A percentile compares a stretch with the other conserved stretches of the same genome.
Evolutionary conservation across 306 rosid species (phyloP).

Genomic region (Malus sieversii): DNA sequence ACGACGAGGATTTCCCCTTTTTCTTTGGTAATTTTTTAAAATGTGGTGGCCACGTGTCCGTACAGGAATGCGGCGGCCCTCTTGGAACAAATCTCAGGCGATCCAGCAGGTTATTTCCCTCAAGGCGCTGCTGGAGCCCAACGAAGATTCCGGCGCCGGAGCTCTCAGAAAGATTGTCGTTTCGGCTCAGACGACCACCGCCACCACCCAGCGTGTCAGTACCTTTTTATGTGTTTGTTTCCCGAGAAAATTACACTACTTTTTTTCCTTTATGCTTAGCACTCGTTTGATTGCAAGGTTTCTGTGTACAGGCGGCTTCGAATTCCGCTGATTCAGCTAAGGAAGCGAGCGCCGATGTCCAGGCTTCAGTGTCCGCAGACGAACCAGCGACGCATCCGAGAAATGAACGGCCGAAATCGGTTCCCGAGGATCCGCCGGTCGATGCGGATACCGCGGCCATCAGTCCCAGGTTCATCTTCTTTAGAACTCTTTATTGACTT

Average conservation of each 20-base stretch:
- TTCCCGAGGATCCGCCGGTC: slow-evolving; percentile 34
- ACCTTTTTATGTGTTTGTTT: background rate
- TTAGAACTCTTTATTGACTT: background rate
- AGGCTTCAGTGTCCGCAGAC: slow-evolving; percentile 30
- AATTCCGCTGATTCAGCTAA: slow-evolving; percentile 36
- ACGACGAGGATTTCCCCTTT: background rate
- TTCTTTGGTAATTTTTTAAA: background rate
- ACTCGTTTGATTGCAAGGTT: background rate
- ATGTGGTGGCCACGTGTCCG: slow-evolving; percentile 57
- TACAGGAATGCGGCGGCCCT: slow-evolving; percentile 99
- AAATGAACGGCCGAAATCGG: slow-evolving; percentile 44
- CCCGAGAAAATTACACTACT: background rate
- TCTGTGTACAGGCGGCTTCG: slow-evolving; percentile 37
- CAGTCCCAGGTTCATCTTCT: slow-evolving; percentile 49
- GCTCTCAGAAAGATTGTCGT: slow-evolving; percentile 36
- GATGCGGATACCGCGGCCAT: slow-evolving; percentile 39
- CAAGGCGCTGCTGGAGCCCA: slow-evolving; percentile 84
- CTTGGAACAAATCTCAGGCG: slow-evolving; percentile 99
- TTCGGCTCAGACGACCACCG: slow-evolving; percentile 14
- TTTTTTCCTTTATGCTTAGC: background rate
- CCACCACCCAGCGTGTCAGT: slow-evolving; percentile 14
- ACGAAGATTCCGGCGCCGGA: slow-evolving; percentile 55
- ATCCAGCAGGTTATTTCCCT: slow-evolving; percentile 97
- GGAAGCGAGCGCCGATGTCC: slow-evolving; percentile 46
- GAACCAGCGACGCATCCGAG: slow-evolving; percentile 29